Base-by-base conservation (phyloP, 371 early-diverging fungal genomes). In the Fennellomyces sp. region DNA sequence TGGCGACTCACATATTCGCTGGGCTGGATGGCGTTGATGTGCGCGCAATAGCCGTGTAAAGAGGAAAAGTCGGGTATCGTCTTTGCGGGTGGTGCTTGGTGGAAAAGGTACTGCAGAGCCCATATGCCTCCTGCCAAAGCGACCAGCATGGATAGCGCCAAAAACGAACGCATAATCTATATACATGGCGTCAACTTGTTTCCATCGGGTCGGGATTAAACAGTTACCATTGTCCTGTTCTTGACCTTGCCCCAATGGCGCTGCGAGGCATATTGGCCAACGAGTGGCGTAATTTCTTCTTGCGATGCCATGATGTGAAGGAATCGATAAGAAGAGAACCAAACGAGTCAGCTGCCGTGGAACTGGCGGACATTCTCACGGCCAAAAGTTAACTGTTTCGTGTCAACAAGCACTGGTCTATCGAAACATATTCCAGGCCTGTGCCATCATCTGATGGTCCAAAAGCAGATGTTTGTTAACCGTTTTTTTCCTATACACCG, bases 1-100 rank as follows among this genome's bases (percentile, higher is more conserved):
- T 82, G 84, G 6, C 86, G 78, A 28, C 66, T 69, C 5, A 70
- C 56, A 50, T 78, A 85, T 61, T 85, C 83, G 1, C 31, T 29
- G 0, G 75, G 64, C 47, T 68, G 75, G 41, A 85, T 81, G 5
- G 77, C 61, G 7, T 52, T 8, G 23, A 77, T 65, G 52, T 76
- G 58, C 31, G 66, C 61, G 39, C 85, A 83, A 26, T 74, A 73
- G 1, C 70, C 77, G 19, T 39, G 48, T 5, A 81, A 63, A 28
- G 73, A 80, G 33, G 60, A 52, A 47, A 66, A 66, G 21, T 66
- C 45, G 17, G 66, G 28, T 13, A 12, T 38, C 17, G 49, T 52
- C 17, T 23, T 26, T 19, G 23, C 38, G 30, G 29, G 27, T 15
- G 55, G 15, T 10, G 23, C 54, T 25, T 31, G 53, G n/a, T 54